Percentiles rank a stretch among this genome's conserved stretches.
phyloP scores from a whole-genome alignment of 148 eudicot genomes.

The Rhododendron mucronatum region DNA sequence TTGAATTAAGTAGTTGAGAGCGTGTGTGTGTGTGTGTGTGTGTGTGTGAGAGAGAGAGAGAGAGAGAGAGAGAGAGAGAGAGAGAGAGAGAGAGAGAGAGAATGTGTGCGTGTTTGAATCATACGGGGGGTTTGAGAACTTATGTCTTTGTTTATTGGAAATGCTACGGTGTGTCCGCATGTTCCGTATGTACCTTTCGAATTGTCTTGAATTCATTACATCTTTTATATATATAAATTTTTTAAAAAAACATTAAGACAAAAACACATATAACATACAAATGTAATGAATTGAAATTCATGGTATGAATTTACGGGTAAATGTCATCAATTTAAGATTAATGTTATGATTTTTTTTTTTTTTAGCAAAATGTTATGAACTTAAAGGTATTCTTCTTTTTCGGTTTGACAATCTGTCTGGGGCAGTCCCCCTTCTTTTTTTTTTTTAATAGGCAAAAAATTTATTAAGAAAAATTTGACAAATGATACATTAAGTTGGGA shows the following conservation, averaged over 20 bases:
- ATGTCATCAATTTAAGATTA: neutral
- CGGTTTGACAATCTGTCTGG: no score
- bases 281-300: neutral
- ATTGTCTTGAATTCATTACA: neutral
- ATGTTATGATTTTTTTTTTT: neutral
- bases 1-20: constrained; percentile 31
- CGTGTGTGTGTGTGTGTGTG: neutral
- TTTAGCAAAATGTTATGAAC: neutral
- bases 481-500: no score
- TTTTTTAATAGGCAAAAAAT: no score
- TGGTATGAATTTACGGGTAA: neutral
- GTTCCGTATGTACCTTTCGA: neutral
- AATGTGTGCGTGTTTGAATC: constrained; percentile 21
- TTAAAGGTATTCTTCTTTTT: neutral
- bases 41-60: neutral
- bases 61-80: neutral
- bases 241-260: no score
- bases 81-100: constrained; percentile 16
- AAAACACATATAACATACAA: neutral
- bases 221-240: no score
- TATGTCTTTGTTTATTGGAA: neutral
- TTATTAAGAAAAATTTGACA: no score
- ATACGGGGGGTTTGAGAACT: constrained; percentile 28
- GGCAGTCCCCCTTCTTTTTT: no score
- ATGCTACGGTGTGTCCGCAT: neutral